phyloP scores from a whole-genome alignment of 73 alveolate genomes.

The Stentor coeruleus region DNA sequence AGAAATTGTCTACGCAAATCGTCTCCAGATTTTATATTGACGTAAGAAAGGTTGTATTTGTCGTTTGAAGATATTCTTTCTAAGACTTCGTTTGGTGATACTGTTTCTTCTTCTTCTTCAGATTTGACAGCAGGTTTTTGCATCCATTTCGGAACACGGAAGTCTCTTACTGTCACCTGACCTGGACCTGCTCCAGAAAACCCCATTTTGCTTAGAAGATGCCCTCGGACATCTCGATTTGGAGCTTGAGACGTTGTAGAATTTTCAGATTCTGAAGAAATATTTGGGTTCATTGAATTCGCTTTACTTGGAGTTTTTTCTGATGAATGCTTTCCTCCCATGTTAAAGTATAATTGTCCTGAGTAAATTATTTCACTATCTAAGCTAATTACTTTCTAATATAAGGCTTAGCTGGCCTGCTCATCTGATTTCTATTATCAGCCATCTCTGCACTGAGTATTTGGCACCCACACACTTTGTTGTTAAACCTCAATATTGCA shows the following conservation, averaged over 20 bases:
- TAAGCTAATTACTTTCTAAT: too few species aligned
- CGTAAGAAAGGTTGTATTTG: background rate
- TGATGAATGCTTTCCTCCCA: background rate
- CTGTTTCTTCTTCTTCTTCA: constrained; percentile 1
- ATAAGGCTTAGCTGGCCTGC: too few species aligned
- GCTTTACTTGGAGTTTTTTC: background rate
- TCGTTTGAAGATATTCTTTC: background rate
- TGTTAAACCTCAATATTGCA: background rate
- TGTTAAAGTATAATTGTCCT: too few species aligned
- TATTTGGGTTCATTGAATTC: background rate
- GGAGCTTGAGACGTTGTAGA: background rate
- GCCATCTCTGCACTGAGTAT: constrained; percentile 10
- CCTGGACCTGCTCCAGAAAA: background rate
- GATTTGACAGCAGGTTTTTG: background rate
- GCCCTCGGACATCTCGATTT: background rate
- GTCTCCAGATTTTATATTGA: constrained; percentile 14
- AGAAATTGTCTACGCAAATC: constrained; percentile 50
- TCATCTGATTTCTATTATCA: background rate
- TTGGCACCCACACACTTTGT: background rate
- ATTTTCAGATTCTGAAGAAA: background rate
- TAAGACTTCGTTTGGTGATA: background rate
- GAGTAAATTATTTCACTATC: too few species aligned
- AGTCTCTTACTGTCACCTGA: constrained; percentile 12
- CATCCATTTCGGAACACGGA: constrained; percentile 19
- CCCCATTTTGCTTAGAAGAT: background rate